Conservation (phyloP, 139 green algal genomes). For the Nannochloris sp. region DNA sequence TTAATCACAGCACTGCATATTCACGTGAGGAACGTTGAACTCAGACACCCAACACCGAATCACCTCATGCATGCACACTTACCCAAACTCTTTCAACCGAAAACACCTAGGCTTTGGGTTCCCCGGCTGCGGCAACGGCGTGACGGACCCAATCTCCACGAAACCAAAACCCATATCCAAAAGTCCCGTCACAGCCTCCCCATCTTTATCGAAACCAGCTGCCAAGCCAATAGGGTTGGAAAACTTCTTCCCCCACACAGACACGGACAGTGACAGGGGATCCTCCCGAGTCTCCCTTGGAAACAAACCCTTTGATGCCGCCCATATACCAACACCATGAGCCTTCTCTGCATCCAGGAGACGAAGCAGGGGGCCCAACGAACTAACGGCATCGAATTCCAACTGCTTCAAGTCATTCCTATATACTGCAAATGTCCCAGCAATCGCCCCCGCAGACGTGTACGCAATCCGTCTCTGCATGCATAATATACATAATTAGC, state of each 20-base stretch:
- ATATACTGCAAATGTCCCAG: slow-evolving; percentile 20
- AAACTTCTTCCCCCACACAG: slow-evolving; percentile 67
- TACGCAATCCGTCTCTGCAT: slow-evolving; percentile 27
- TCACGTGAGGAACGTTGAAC: not conserved
- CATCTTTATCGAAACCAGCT: slow-evolving; percentile 97
- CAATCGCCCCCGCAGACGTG: slow-evolving; percentile 5
- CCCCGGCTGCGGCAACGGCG: slow-evolving; percentile 83
- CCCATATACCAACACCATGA: slow-evolving; percentile 64
- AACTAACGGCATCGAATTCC: slow-evolving; percentile 30
- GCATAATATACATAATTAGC: not conserved
- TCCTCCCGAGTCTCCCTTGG: slow-evolving; percentile 60
- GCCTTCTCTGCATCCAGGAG: slow-evolving; percentile 69
- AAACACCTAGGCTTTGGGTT: slow-evolving; percentile 89
- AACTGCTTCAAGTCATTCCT: slow-evolving; percentile 36
- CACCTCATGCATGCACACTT: not conserved
- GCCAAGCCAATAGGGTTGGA: slow-evolving; percentile 89
- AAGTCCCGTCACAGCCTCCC: slow-evolving; percentile 64
- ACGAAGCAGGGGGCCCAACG: slow-evolving; percentile 42
- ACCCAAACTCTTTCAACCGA: slow-evolving; percentile 58
- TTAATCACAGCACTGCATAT: slow-evolving; percentile 85
- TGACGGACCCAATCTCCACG: slow-evolving; percentile 87
- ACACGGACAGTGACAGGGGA: slow-evolving; percentile 43
- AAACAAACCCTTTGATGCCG: slow-evolving; percentile 50
- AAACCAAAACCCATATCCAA: slow-evolving; percentile 89
- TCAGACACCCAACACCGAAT: not conserved